Base-by-base conservation (phyloP, 2,329 filamentous ascomycete species). In the Plenodomus tracheiphilus region DNA sequence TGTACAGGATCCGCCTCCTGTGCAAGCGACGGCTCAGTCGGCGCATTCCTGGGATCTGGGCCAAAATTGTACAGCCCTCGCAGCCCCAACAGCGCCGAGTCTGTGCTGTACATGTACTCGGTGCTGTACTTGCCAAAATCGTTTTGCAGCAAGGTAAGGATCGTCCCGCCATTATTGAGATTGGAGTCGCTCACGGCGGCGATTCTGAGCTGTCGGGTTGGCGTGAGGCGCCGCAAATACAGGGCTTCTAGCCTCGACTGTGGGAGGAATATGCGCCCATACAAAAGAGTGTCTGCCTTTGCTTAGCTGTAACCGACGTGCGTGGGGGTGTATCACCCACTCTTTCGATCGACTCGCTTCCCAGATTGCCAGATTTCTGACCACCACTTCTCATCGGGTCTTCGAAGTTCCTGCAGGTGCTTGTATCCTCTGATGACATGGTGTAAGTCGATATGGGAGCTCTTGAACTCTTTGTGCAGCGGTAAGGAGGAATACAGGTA, bases 21-120 rank as follows among this genome's bases (percentile, higher is more conserved):
- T 40, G 55, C 53, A 28, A 54, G 50, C 30, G 51, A 54, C 15
- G 64, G 61, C 43, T 61, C 51, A 15, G 59, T 61, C 28, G 65
- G 60, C 35, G 56, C 61, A 21, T 56, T 53, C 46, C 77, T 73
- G 8, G 83, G 82, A 56, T 93, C 88, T 16, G 85, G 82, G 13
- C 93, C 93, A 68, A 96, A 97, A 70, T 99, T 97, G 79, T 96
- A 99, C 1, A 99, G 79, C 0, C 91, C 94, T 20, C 93, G 83
- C 53, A 96, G 76, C 13, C 94, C 94, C 59, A 99, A 80, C 9
- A 99, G 78, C 0, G 91, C 90, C 22, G 92, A 95, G 65, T 97
- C 94, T 0, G 93, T 95, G 41, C 91, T 96, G 56, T 91, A 93
- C 19, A 99, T 80, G 19, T 91, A 93, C 68, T 99, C 94, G 0